Conservation (phyloP, 306 rosid genomes). For the Prosopis cineraria region DNA sequence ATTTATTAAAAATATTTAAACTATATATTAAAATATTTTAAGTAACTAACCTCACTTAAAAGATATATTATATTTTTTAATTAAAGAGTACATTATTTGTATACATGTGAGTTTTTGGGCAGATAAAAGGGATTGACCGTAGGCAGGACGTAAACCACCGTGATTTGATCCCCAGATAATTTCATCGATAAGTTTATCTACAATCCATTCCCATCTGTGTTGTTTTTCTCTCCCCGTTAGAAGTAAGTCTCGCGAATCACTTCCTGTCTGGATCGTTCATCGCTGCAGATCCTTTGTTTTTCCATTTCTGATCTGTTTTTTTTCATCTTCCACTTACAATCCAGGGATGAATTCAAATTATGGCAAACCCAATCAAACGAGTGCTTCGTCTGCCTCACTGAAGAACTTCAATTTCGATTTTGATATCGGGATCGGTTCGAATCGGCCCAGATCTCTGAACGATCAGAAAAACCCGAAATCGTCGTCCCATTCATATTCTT, state of each 20-base stretch:
- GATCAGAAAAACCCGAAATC: conserved; percentile 71
- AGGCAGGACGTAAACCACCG: too few relatives aligned
- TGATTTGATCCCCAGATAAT: not conserved
- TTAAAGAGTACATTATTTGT: too few relatives aligned
- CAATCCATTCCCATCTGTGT: not conserved
- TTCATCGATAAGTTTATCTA: not conserved
- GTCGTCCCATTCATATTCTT: conserved; percentile 43
- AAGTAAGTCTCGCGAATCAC: not conserved
- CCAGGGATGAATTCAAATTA: conserved; percentile 50
- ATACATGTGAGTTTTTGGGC: too few relatives aligned
- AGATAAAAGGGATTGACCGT: too few relatives aligned
- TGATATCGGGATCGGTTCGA: conserved; percentile 88
- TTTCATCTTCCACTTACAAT: not conserved
- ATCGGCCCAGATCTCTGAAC: conserved; percentile 73
- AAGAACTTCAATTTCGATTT: conserved; percentile 78
- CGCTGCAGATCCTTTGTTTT: not conserved
- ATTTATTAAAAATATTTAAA: too few relatives aligned
- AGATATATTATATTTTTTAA: too few relatives aligned
- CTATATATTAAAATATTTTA: too few relatives aligned
- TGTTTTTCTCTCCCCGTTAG: not conserved
- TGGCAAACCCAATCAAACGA: conserved; percentile 33
- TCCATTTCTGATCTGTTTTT: not conserved
- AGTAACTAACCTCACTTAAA: too few relatives aligned
- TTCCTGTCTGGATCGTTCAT: not conserved
- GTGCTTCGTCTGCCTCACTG: conserved; percentile 54